Evolutionary conservation across 2,329 filamentous ascomycete species (phyloP).

Genomic region (Colletotrichum camelliae): DNA sequence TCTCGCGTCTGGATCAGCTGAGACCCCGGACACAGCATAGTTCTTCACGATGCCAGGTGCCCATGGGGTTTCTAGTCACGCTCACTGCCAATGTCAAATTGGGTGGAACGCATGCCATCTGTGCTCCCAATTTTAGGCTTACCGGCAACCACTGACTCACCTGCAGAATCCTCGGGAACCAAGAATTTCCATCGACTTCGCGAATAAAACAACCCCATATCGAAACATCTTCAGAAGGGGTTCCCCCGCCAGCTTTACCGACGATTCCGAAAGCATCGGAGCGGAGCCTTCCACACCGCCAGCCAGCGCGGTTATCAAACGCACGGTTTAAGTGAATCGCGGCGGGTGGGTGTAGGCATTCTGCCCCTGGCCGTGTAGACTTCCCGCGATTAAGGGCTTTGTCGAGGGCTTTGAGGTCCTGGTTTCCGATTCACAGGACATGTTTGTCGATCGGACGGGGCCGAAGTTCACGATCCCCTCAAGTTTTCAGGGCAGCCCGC

Average conservation of each 20-base stretch:
- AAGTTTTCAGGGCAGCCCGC: constrained; percentile 5
- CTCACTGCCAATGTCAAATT: background rate
- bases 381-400: background rate
- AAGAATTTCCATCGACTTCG: background rate
- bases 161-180: background rate
- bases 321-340: background rate
- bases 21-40: background rate
- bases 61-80: background rate
- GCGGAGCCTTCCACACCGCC: background rate
- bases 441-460: constrained; percentile 9
- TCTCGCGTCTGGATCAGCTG: background rate
- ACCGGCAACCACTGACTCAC: background rate
- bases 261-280: background rate
- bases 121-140: background rate
- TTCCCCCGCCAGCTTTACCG: background rate
- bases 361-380: background rate
- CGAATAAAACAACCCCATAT: background rate
- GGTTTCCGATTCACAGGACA: constrained; percentile 13
- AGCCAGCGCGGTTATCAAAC: background rate
- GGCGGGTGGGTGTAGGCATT: background rate
- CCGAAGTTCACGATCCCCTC: constrained; percentile 17
- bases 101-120: background rate
- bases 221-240: background rate
- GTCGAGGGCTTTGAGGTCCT: background rate
- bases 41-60: background rate